Conservation (phyloP, 805 yeast species). For the Pichia cabralensis region DNA sequence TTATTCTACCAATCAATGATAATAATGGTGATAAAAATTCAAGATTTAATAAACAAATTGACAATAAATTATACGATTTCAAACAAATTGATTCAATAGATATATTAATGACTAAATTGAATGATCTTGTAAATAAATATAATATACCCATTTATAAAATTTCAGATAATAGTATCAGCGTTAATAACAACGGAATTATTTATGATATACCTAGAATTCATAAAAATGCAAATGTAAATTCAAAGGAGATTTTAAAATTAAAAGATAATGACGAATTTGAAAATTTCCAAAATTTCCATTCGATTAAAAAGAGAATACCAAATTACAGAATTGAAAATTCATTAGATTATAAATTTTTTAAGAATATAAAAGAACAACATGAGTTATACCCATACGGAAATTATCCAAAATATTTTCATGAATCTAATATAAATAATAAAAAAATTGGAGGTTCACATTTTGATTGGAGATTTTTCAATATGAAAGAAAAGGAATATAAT, state of each 20-base stretch:
- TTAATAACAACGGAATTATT: no score
- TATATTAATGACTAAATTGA: no score
- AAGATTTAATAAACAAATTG: no score
- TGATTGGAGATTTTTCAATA: conserved; percentile 37
- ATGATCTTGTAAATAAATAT: no score
- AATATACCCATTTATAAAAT: no score
- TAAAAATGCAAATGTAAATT: no score
- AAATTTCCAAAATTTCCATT: not conserved
- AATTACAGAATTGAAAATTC: not conserved
- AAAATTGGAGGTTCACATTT: conserved; percentile 29
- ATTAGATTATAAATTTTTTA: conserved; percentile 9
- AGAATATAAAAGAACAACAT: conserved; percentile 2
- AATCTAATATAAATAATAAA: conserved; percentile 21
- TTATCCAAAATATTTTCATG: conserved; percentile 31
- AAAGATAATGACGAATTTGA: conserved; percentile 1
- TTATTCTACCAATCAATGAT: conserved; percentile 4
- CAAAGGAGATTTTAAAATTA: no score
- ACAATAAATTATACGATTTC: no score
- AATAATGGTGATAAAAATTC: no score
- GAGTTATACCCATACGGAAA: conserved; percentile 1
- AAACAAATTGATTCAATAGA: no score
- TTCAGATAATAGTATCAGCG: no score
- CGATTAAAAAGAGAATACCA: not conserved
- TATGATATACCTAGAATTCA: no score
- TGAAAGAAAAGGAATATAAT: conserved; percentile 9